Percentiles rank a stretch among this genome's conserved stretches.
phyloP scores from a whole-genome alignment of 305 asterid genomes.

The Fraxinus greggii region DNA sequence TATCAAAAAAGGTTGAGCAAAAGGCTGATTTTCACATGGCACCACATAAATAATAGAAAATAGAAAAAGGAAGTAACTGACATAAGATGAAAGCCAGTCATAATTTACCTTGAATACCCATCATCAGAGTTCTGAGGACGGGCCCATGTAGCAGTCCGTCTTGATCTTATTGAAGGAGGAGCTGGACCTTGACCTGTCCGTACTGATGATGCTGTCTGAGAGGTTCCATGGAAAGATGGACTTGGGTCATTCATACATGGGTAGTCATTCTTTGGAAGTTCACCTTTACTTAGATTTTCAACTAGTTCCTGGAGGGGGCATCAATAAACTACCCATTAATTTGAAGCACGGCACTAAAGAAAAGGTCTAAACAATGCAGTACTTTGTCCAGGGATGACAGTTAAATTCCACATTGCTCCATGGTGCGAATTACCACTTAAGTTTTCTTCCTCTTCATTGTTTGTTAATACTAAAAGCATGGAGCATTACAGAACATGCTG shows the following conservation, averaged over 20 bases:
- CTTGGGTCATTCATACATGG: conserved; percentile 98
- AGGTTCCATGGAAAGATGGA: conserved; percentile 72
- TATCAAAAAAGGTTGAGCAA: background rate
- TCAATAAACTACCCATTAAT: conserved; percentile 9
- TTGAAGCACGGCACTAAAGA: background rate
- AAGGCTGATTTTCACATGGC: conserved; percentile 7
- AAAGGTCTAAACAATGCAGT: background rate
- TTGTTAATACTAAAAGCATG: background rate
- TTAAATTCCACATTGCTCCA: background rate
- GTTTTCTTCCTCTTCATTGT: background rate
- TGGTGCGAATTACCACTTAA: background rate
- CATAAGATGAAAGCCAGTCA: background rate
- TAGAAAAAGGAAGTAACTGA: background rate
- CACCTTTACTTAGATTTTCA: conserved; percentile 82
- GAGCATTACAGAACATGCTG: background rate
- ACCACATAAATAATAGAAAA: background rate
- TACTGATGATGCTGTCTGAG: conserved; percentile 51
- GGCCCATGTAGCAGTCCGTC: conserved; percentile 94
- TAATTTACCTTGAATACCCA: conserved; percentile 86
- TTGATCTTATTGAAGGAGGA: conserved; percentile 94
- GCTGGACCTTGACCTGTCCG: conserved; percentile 55
- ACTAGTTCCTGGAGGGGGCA: conserved; percentile 68
- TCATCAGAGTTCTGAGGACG: conserved; percentile 96
- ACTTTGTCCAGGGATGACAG: background rate
- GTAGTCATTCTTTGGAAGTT: conserved; percentile 76